phyloP scores from a whole-genome alignment of 768 basidiomycete genomes.

The Kwoniella sp. region DNA sequence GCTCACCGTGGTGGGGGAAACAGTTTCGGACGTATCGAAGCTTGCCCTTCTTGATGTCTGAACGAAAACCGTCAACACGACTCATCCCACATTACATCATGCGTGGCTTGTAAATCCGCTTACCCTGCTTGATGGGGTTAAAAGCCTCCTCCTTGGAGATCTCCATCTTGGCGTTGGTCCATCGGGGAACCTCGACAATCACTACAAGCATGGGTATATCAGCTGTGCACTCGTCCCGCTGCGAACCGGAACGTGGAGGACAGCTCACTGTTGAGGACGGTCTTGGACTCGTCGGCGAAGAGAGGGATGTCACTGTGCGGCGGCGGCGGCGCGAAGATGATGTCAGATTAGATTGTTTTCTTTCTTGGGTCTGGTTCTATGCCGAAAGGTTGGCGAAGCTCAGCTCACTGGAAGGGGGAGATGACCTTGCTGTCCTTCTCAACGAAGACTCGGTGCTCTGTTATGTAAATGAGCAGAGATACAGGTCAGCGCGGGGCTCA shows the following conservation, averaged over 20 bases:
- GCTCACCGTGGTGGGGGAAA: constrained; percentile 98
- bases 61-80: constrained; percentile 3
- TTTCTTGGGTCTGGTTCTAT: not conserved
- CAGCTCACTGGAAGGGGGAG: constrained; percentile 57
- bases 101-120: constrained; percentile 4
- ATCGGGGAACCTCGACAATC: constrained; percentile 69
- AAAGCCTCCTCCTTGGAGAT: constrained; percentile 97
- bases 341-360: too few species aligned
- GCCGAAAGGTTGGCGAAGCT: not conserved
- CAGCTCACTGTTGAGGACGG: constrained; percentile 94
- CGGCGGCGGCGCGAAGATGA: not conserved
- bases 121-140: constrained; percentile 98
- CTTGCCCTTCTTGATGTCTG: constrained; percentile 87
- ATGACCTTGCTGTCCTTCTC: constrained; percentile 77
- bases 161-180: constrained; percentile 99
- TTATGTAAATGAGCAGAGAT: not conserved
- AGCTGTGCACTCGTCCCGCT: not conserved
- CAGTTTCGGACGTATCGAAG: constrained; percentile 98
- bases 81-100: not conserved
- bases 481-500: not conserved
- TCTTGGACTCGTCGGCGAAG: constrained; percentile 91
- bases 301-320: constrained; percentile 97
- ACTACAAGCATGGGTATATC: constrained; percentile 27
- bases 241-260: not conserved
- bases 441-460: constrained; percentile 94